Evolutionary conservation across 2,329 filamentous ascomycete species (phyloP), one percentile per base, ranked within the genome.

Genomic region (Trichoderma gracile): DNA sequence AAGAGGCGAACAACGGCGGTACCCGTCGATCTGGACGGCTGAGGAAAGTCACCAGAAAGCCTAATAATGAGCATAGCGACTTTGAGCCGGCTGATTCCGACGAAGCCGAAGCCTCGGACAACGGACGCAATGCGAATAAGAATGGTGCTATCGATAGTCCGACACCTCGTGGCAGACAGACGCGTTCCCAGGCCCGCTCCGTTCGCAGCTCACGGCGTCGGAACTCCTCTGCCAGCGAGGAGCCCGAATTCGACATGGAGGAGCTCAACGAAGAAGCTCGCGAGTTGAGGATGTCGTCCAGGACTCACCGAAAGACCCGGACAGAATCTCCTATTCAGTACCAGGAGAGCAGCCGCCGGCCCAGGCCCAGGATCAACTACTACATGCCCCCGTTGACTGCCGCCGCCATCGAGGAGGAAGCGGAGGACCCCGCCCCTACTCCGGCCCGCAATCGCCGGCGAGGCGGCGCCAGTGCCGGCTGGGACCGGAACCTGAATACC

Each of bases 401-500:
- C 8, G 77, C 77, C 19, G 83, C 88, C 46, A 84, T 91, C 1
- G 92, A 96, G 69, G 89, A 89, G 56, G 90, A 90, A 33, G 89
- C 86, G 52, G 86, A 88, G 54, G 86, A 87, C 64, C 80, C 85
- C 10, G 85, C 85, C 6, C 85, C 91, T 8, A 89, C 90, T 3
- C 87, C 90, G 43, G 86, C 87, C 23, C 88, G 89, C 64, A 85
- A 86, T 66, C 86, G 86, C 68, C 86, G 90, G 53, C 84, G 86
- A 52, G 84, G 80, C 64, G 85, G 82, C 57, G 87, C 83, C 43
- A 84, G 80, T 33, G 79, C 80, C 12, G 79, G 78, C 49, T 92
- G 88, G 88, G 92, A 94, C 73, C 89, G 93, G 56, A 91, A 85
- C 64, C 82, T 98, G 38, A 94, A 96, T 77, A 93, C 92, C 23